phyloP scores from a whole-genome alignment of 2,329 filamentous ascomycete species.

The Exophiala alcalophila region DNA sequence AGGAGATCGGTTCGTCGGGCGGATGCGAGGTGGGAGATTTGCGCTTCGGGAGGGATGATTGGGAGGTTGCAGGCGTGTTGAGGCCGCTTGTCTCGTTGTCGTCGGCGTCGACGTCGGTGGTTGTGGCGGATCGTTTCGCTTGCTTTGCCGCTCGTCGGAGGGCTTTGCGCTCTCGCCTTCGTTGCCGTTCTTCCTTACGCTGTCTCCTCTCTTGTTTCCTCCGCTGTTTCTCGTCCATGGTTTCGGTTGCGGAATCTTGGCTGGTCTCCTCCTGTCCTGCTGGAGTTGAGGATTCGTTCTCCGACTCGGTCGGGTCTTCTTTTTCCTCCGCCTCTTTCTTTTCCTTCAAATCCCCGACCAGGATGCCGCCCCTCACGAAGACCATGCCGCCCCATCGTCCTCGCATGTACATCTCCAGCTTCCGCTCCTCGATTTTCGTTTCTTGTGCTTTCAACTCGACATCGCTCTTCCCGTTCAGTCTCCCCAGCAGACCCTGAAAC shows the following conservation, averaged over 20 bases:
- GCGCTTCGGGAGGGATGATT: constrained; percentile 3
- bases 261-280: constrained; percentile 32
- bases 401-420: constrained; percentile 70
- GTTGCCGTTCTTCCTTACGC: constrained; percentile 34
- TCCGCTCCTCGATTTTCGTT: constrained; percentile 64
- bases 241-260: constrained; percentile 31
- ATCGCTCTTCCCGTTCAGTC: constrained; percentile 83
- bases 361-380: constrained; percentile 81
- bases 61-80: no score
- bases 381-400: constrained; percentile 75
- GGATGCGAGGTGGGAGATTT: constrained; percentile 14
- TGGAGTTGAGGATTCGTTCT: background rate
- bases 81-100: background rate
- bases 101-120: constrained; percentile 20
- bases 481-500: constrained; percentile 79
- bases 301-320: constrained; percentile 56
- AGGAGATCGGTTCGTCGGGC: constrained; percentile 23
- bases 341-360: constrained; percentile 53
- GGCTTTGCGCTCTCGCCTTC: constrained; percentile 32
- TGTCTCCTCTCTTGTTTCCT: constrained; percentile 30
- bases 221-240: constrained; percentile 28
- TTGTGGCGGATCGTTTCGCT: constrained; percentile 30
- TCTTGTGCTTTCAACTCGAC: constrained; percentile 68
- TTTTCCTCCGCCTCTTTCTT: constrained; percentile 36
- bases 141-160: constrained; percentile 32